Base-by-base conservation (phyloP, 768 basidiomycete genomes). In the Cantharellus cinnabarinus region DNA sequence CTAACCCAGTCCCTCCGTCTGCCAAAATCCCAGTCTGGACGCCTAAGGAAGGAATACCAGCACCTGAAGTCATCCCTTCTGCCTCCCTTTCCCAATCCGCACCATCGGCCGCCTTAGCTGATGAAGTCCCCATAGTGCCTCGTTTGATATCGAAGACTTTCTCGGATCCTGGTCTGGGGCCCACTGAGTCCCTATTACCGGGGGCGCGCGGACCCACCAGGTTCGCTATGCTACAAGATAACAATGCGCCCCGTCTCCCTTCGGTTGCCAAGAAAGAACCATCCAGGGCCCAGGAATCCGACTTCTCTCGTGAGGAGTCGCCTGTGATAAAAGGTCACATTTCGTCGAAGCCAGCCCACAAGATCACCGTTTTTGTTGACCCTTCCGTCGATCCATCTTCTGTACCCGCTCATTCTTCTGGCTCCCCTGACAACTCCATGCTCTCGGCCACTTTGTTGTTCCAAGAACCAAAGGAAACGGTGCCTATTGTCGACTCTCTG, bases 201-300 rank as follows among this genome's bases (percentile, higher is more conserved):
- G 29, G 44, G 44, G 29, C 44, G 10, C 44, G 10, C 44, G 10
- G 10, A 48, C 10, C 29, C 62, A 67, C 51, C 63, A 64, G 29
- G 44, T 57, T 56, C 50, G 50, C 39, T 38, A 42, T 20, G 48
- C 40, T 57, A 14, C 51, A 59, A 39, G 59, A 59, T 4, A 62
- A 59, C 35, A 64, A 63, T 37, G 61, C 63, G 15, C 60, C 60
- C 1, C 52, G 35, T 7, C 7, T 54, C 38, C 52, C 44, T 48
- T 48, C 44, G 10, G 29, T 48, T 10, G 44, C 44, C 44, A 48
- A 48, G 20, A 29, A 29, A 29, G 20, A 29, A 29, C 20, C 20
- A 29, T 29, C 20, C 20, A 1, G 20, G 20, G 20, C 20, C 20
- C 20, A 29, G 20, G 20, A 29, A 29, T 29, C 20, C 20, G 20